These are phyloP conservation scores for Wallacemonas rigidus DNA, from an alignment of 208 protist genomes.

Conservation along the genomic window DNA sequence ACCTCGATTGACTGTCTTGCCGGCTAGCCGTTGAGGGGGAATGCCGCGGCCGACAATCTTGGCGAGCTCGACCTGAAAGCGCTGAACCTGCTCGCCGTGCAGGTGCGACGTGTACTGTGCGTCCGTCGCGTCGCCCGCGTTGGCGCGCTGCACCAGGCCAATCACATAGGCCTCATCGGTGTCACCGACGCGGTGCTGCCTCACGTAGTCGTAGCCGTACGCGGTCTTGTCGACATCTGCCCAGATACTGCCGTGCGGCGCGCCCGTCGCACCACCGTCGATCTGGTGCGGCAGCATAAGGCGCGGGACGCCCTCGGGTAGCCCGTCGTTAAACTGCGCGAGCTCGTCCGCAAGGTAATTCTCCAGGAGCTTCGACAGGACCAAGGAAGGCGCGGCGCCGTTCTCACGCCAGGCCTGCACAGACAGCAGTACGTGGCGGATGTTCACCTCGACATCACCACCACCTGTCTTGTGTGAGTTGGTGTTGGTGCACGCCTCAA, in stretches of 20 bases:
- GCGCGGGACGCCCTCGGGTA: constrained; percentile 64
- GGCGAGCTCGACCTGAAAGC: constrained; percentile 66
- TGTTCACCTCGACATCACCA: constrained; percentile 46
- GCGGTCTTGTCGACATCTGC: constrained; percentile 60
- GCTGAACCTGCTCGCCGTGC: constrained; percentile 44
- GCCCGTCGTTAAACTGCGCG: constrained; percentile 66
- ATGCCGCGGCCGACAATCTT: constrained; percentile 74
- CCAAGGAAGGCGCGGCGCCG: constrained; percentile 67
- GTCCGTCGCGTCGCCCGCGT: constrained; percentile 14
- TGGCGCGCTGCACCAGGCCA: constrained; percentile 61
- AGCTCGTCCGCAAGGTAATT: constrained; percentile 76
- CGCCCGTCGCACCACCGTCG: constrained; percentile 6
- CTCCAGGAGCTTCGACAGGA: constrained; percentile 59
- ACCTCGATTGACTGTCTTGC: constrained; percentile 55
- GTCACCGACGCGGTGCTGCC: constrained; percentile 29
- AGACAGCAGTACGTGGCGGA: constrained; percentile 71
- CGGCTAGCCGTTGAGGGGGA: constrained; percentile 43
- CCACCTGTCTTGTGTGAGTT: constrained; percentile 18
- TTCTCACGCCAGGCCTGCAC: constrained; percentile 80
- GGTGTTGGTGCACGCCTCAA: constrained; percentile 43
- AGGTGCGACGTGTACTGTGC: constrained; percentile 43
- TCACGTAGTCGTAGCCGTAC: constrained; percentile 61
- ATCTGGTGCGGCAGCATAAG: constrained; percentile 34
- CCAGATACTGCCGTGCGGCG: constrained; percentile 54
- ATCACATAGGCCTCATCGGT: constrained; percentile 74